These are phyloP conservation scores for Trifolium repens DNA, from an alignment of 306 rosid genomes.

Conservation along the genomic window DNA sequence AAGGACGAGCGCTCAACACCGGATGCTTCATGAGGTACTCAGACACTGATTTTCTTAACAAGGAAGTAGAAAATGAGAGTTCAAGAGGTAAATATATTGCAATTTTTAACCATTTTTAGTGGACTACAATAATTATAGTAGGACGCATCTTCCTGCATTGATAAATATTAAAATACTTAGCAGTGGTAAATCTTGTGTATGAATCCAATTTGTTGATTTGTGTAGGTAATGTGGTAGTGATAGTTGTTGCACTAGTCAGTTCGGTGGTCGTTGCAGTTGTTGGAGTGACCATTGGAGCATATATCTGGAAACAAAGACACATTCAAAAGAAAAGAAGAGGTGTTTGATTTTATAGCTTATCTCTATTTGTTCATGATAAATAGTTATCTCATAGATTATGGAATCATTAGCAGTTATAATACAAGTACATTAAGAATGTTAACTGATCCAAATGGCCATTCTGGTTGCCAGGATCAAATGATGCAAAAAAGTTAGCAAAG, in stretches of 20 bases:
- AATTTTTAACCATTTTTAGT: not conserved
- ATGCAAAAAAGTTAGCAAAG: conserved; percentile 65
- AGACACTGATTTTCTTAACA: conserved; percentile 74
- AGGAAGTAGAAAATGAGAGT: conserved; percentile 46
- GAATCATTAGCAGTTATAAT: not conserved
- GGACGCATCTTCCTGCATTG: conserved; percentile 22
- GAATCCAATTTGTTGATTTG: conserved; percentile 30
- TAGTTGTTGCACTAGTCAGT: conserved; percentile 68
- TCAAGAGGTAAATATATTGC: conserved; percentile 56
- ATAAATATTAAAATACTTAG: not conserved
- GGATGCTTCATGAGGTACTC: conserved; percentile 98
- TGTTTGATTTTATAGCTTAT: conserved; percentile 33
- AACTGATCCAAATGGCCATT: conserved; percentile 22
- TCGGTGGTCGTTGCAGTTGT: conserved; percentile 62
- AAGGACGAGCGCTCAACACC: conserved; percentile 76
- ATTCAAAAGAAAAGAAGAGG: conserved; percentile 89
- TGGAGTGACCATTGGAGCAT: conserved; percentile 56
- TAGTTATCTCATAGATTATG: not conserved
- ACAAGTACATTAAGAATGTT: conserved; percentile 4
- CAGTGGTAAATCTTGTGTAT: conserved; percentile 27
- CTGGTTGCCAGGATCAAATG: conserved; percentile 64
- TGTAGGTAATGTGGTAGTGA: conserved; percentile 64
- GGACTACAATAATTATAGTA: conserved; percentile 10
- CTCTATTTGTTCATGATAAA: not conserved
- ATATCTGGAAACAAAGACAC: conserved; percentile 76